Percentiles rank a stretch among this genome's conserved stretches.
These are phyloP conservation scores for Hibiscus mutabilis DNA, from an alignment of 345 rosid genomes.

Conservation along the genomic window DNA sequence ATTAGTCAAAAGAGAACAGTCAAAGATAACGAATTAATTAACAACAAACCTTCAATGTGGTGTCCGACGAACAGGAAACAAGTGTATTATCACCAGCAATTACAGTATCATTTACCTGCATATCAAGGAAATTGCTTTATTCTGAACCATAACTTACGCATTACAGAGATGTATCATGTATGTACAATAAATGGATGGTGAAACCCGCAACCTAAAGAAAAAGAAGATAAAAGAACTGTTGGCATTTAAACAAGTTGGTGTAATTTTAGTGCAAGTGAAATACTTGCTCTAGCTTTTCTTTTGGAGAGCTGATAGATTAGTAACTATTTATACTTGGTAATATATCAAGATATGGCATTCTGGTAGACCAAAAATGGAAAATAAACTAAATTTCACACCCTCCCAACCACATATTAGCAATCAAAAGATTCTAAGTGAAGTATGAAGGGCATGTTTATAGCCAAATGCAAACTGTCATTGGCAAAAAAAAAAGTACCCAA, in stretches of 20 bases:
- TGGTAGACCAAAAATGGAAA: not conserved
- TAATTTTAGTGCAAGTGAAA: not conserved
- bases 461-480: constrained; percentile 5
- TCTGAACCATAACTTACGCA: not conserved
- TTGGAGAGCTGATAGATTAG: not conserved
- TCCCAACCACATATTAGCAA: not conserved
- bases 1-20: constrained; percentile 13
- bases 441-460: not conserved
- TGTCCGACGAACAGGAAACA: constrained; percentile 93
- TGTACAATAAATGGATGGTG: not conserved
- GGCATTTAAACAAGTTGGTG: not conserved
- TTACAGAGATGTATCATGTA: not conserved
- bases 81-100: constrained; percentile 72
- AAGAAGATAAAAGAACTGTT: not conserved
- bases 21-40: not conserved
- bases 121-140: constrained; percentile 11
- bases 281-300: constrained; percentile 1
- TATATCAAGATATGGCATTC: not conserved
- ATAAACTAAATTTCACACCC: not conserved
- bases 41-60: constrained; percentile 79
- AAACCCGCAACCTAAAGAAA: not conserved
- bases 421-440: not conserved
- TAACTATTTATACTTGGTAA: not conserved
- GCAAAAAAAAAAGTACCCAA: constrained; percentile 53
- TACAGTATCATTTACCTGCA: constrained; percentile 87